A percentile compares a stretch with the other conserved stretches of the same genome.
Evolutionary conservation across 495 filamentous ascomycete genomes (phyloP).

Genomic region (Peziza echinospora): DNA sequence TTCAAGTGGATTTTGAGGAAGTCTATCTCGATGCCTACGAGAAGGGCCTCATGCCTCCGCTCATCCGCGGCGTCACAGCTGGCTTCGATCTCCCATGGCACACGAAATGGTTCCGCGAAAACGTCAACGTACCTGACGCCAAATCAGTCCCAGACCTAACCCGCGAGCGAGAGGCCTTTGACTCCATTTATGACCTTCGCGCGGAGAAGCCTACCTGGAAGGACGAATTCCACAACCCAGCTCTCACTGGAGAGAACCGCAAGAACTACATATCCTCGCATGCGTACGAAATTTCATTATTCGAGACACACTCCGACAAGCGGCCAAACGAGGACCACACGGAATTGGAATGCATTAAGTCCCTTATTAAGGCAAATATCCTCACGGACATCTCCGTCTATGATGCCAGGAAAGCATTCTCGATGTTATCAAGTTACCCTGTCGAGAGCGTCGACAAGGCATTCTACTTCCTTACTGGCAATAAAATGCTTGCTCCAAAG

Average conservation of each 20-base stretch:
- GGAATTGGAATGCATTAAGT: conserved; percentile 20
- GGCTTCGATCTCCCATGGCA: conserved; percentile 57
- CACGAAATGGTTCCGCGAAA: conserved; percentile 46
- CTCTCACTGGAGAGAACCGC: conserved; percentile 16
- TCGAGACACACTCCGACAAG: conserved; percentile 12
- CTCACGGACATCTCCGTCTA: conserved; percentile 15
- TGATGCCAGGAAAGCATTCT: conserved; percentile 16
- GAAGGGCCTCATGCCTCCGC: conserved; percentile 37
- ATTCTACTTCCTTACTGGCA: conserved; percentile 15
- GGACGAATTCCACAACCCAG: conserved; percentile 19
- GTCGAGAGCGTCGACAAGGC: conserved; percentile 19
- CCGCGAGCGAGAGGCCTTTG: conserved; percentile 29
- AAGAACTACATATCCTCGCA: conserved; percentile 24
- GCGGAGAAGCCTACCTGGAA: conserved; percentile 17
- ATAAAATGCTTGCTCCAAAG: conserved; percentile 16
- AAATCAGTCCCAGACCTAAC: conserved; percentile 22
- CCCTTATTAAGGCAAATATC: conserved; percentile 20
- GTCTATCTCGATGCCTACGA: conserved; percentile 58
- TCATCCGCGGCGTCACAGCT: conserved; percentile 50
- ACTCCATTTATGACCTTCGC: conserved; percentile 28
- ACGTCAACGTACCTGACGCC: conserved; percentile 25
- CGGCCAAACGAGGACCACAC: conserved; percentile 16
- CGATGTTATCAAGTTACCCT: conserved; percentile 13
- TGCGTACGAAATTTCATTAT: conserved; percentile 15
- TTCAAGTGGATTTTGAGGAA: conserved; percentile 58